Evolutionary conservation across 441 rosid genomes (phyloP), one percentile per base, ranked within the genome.

Genomic region (Cnidoscolus chayamansa): DNA sequence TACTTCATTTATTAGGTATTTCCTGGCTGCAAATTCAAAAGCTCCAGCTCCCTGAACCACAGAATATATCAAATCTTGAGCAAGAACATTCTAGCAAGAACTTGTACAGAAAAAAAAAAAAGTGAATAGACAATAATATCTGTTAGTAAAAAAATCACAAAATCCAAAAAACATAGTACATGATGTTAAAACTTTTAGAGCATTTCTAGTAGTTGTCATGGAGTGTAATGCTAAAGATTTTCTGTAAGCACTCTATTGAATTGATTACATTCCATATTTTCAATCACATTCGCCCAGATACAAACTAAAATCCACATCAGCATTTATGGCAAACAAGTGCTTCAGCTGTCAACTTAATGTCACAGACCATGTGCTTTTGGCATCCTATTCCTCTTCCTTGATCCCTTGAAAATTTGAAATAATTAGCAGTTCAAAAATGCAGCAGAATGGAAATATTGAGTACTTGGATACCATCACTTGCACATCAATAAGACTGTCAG

Each of bases 21-120:
- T 97, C 82, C 98, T 88, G 19, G 98, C 97, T 60, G 99, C 97
- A 76, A 92, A 85, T 86, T 94, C 99, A 84, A 94, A 94, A 61
- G 99, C 97, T 77, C 96, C 98, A 10, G 99, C 99, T 63, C 99
- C 99, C 99, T 90, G 78, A n/a, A 68, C 58, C 70, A 68, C 68
- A 48, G 32, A 48, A 51, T 1, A 43, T 65, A 67, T 70, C 35
- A 16, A 32, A 74, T 57, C 10, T 43, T 65, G 69, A 60, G 56
- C 32, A 20, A 32, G 45, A 63, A 43, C 6, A 4, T 10, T 63
- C 45, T 16, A 48, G 11, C 20, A 30, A 35, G 19, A 48, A 48
- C 31, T 16, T 31, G 50, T 17, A 25, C 25, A 25, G 25, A 25
- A 25, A 25, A 31, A 49, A 13, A 61, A 5, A 57, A 61, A 15